Percentiles rank a stretch among this genome's conserved stretches.
These are phyloP conservation scores for Serpula lacrymans DNA, from an alignment of 768 basidiomycete species.

Conservation along the genomic window DNA sequence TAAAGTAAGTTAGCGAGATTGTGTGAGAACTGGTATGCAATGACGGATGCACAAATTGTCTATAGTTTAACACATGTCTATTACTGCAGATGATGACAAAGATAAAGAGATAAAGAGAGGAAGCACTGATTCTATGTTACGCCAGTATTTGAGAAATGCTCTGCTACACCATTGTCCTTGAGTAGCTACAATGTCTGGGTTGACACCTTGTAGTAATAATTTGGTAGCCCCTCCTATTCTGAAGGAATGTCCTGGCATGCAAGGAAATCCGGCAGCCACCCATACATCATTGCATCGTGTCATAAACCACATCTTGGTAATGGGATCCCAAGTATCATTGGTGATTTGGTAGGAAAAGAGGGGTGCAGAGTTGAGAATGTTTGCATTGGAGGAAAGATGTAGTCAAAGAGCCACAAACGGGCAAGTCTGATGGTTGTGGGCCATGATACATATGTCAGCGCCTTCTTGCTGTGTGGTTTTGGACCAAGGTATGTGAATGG, in stretches of 20 bases:
- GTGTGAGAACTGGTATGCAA: too few species aligned
- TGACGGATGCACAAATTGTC: too few species aligned
- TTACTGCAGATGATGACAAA: too few species aligned
- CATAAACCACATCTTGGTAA: slow-evolving; percentile 11
- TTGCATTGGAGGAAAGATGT: slow-evolving; percentile 9
- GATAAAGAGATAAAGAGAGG: slow-evolving; percentile 3
- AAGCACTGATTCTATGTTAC: slow-evolving; percentile 18
- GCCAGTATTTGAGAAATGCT: slow-evolving; percentile 27
- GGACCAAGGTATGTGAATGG: slow-evolving; percentile 16
- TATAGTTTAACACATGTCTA: too few species aligned
- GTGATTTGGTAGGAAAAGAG: slow-evolving; percentile 7
- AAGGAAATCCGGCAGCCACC: slow-evolving; percentile 10
- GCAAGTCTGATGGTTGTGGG: slow-evolving; percentile 10
- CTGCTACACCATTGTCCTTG: slow-evolving; percentile 30
- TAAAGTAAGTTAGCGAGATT: too few species aligned
- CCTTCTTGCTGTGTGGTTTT: slow-evolving; percentile 12
- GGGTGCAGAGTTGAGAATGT: background rate
- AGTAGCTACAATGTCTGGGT: slow-evolving; percentile 25
- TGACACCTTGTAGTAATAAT: slow-evolving; percentile 28
- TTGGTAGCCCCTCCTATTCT: slow-evolving; percentile 26
- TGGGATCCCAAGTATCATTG: background rate
- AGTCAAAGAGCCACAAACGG: slow-evolving; percentile 15
- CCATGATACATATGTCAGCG: slow-evolving; percentile 15
- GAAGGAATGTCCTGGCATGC: slow-evolving; percentile 21
- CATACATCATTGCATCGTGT: slow-evolving; percentile 9